Percentiles rank a stretch among this genome's conserved stretches.
Evolutionary conservation across 2,329 filamentous ascomycete genomes (phyloP).

Genomic region (Parafenestella ontariensis): DNA sequence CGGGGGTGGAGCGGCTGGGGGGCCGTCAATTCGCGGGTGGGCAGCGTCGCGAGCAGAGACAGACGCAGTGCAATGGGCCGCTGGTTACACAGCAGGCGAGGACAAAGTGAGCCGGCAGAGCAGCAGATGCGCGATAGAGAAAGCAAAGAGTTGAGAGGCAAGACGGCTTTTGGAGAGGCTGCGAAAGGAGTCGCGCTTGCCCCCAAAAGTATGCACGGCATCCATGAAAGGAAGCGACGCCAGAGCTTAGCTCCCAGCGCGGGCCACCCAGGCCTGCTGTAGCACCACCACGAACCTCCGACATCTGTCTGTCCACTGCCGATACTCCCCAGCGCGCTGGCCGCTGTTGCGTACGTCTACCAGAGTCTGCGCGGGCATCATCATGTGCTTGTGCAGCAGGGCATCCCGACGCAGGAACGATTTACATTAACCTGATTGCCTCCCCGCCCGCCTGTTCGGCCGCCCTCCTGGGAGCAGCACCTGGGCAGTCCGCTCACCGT

Average conservation of each 20-base stretch:
- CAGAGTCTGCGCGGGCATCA: neutral
- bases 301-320: conserved; percentile 15
- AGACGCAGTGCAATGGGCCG: conserved; percentile 21
- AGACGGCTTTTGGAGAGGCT: conserved; percentile 22
- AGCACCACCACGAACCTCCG: conserved; percentile 17
- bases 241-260: conserved; percentile 21
- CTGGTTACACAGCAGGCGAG: conserved; percentile 35
- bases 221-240: conserved; percentile 26
- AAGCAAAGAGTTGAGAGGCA: conserved; percentile 18
- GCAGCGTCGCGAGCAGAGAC: conserved; percentile 35
- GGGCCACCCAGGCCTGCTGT: conserved; percentile 24
- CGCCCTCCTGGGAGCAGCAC: conserved; percentile 3
- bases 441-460: conserved; percentile 20
- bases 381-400: neutral
- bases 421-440: neutral
- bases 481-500: conserved; percentile 15
- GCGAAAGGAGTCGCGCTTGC: conserved; percentile 32
- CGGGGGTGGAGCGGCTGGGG: conserved; percentile 33
- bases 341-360: neutral
- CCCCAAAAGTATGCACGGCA: conserved; percentile 13
- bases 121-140: conserved; percentile 11
- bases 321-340: neutral
- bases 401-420: neutral
- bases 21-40: conserved; percentile 18
- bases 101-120: conserved; percentile 17